A percentile compares a stretch with the other conserved stretches of the same genome.
phyloP scores from a whole-genome alignment of 75 land plant species.

The Sequoiadendron giganteum region DNA sequence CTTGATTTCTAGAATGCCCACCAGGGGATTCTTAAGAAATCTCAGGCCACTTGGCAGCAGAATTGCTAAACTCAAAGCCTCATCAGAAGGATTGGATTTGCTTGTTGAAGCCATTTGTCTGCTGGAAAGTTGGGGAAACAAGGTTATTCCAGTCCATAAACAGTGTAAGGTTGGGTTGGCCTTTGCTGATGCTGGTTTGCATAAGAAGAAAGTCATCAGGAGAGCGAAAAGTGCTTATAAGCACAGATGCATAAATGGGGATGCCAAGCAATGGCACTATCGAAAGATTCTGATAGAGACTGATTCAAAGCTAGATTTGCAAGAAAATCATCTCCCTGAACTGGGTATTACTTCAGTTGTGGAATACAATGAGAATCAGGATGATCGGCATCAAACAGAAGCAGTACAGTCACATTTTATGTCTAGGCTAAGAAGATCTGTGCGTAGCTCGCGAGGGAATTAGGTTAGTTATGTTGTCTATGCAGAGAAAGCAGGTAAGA shows the following conservation, averaged over 20 bases:
- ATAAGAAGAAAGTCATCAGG: slow-evolving; percentile 11
- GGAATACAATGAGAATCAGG: background rate
- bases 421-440: slow-evolving; percentile 5
- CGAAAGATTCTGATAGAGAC: background rate
- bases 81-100: slow-evolving; percentile 6
- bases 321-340: background rate
- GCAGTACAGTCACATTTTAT: background rate
- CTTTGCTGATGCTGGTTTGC: background rate
- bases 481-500: background rate
- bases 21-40: slow-evolving; percentile 1
- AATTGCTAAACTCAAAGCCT: background rate
- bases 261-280: background rate
- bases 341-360: background rate
- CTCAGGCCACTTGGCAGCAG: background rate
- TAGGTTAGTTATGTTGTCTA: background rate
- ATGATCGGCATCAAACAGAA: background rate
- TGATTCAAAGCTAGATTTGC: background rate
- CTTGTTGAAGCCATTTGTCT: slow-evolving; percentile 8
- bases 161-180: background rate
- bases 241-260: slow-evolving; percentile 1
- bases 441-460: background rate
- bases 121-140: slow-evolving; percentile 9
- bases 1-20: background rate
- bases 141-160: background rate
- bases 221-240: slow-evolving; percentile 9